phyloP scores from a whole-genome alignment of 2,329 filamentous ascomycete genomes.

The Curvularia hawaiiensis region DNA sequence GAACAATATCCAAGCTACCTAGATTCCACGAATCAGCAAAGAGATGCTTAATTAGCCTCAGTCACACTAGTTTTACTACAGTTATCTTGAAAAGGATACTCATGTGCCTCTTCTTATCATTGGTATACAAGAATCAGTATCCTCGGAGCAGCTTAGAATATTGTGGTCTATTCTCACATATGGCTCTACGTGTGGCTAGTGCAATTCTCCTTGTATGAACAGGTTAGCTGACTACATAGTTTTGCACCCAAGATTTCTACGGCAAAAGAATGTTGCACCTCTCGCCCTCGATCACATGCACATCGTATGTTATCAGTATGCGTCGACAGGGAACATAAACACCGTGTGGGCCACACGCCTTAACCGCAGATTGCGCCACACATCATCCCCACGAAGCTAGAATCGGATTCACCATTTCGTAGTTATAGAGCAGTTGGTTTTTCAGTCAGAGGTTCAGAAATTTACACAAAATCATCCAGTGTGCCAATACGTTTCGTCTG shows the following conservation, averaged over 20 bases:
- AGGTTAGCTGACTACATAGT: background rate
- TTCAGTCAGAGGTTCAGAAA: background rate
- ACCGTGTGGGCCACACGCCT: background rate
- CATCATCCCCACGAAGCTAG: background rate
- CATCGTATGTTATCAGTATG: background rate
- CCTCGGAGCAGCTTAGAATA: background rate
- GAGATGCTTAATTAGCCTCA: background rate
- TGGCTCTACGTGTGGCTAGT: background rate
- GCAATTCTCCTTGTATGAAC: background rate
- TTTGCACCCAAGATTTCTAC: background rate
- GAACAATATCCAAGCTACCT: constrained; percentile 1
- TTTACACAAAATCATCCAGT: background rate
- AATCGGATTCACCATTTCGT: background rate
- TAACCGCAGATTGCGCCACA: constrained; percentile 1
- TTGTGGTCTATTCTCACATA: background rate
- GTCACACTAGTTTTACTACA: background rate
- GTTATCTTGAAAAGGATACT: background rate
- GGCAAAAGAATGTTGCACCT: background rate
- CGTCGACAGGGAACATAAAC: background rate
- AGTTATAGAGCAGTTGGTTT: background rate
- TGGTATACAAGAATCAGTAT: background rate
- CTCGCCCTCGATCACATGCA: background rate
- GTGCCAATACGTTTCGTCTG: background rate
- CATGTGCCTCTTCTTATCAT: background rate
- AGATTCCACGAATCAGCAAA: constrained; percentile 12